Percentiles rank a stretch among this genome's conserved stretches.
Conservation (phyloP, 352 stramenopile genomes). For the Phytophthora podocarpi region DNA sequence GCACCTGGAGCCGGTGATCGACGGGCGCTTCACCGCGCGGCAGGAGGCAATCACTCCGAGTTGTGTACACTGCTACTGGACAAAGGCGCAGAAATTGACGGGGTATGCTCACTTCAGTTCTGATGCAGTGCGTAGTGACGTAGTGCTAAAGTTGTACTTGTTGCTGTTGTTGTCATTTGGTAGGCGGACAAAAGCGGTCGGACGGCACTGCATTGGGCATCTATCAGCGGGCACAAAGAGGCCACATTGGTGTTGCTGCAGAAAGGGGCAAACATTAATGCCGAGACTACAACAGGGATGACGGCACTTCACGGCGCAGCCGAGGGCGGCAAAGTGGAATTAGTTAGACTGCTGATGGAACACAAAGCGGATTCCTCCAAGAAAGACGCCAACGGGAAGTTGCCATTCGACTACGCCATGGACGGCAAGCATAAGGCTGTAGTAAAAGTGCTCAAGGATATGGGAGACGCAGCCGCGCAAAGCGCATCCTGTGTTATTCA, state of each 20-base stretch:
- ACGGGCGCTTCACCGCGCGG: conserved; percentile 86
- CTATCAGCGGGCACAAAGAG: conserved; percentile 93
- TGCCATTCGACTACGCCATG: conserved; percentile 92
- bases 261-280: conserved; percentile 89
- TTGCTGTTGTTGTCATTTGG: background rate
- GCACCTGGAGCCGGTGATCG: conserved; percentile 85
- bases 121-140: background rate
- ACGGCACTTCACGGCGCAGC: conserved; percentile 89
- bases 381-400: conserved; percentile 91
- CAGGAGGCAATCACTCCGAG: conserved; percentile 89
- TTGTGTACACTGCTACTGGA: conserved; percentile 88
- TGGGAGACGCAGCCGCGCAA: conserved; percentile 88
- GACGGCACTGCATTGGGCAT: conserved; percentile 93
- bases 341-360: conserved; percentile 92
- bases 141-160: conserved; percentile 17
- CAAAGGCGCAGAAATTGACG: conserved; percentile 87
- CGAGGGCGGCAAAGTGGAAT: conserved; percentile 91
- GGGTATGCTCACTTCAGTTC: conserved; percentile 43
- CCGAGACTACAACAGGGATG: conserved; percentile 90
- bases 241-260: conserved; percentile 83
- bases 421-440: conserved; percentile 93
- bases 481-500: conserved; percentile 87
- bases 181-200: conserved; percentile 93
- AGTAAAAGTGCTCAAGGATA: conserved; percentile 93
- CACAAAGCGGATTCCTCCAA: conserved; percentile 87